phyloP scores from a whole-genome alignment of 495 filamentous ascomycete genomes.

The Daldinia grandis region DNA sequence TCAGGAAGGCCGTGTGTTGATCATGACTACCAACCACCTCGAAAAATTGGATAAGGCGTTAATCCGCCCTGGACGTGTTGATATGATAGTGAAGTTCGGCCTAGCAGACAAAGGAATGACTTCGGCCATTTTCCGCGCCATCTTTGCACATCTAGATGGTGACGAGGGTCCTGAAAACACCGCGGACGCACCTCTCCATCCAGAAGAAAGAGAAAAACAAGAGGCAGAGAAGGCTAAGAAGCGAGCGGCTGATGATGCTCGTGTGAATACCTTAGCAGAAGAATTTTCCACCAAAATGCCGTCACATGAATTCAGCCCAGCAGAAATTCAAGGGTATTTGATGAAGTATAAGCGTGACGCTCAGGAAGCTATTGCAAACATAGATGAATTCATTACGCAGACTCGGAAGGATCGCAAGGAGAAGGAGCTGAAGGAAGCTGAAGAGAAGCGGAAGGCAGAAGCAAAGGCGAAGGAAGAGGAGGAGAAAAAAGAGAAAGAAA shows the following conservation, averaged over 20 bases:
- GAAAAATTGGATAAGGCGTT: slow-evolving; percentile 80
- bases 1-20: slow-evolving; percentile 77
- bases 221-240: slow-evolving; percentile 46
- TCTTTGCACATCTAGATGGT: slow-evolving; percentile 57
- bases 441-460: slow-evolving; percentile 53
- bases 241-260: slow-evolving; percentile 49
- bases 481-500: slow-evolving; percentile 46
- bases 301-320: slow-evolving; percentile 70
- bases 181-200: slow-evolving; percentile 14
- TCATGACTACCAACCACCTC: slow-evolving; percentile 86
- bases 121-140: slow-evolving; percentile 56
- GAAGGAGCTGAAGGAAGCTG: slow-evolving; percentile 58
- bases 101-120: slow-evolving; percentile 58
- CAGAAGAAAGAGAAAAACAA: slow-evolving; percentile 50
- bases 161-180: slow-evolving; percentile 44
- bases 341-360: slow-evolving; percentile 73
- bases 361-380: slow-evolving; percentile 64
- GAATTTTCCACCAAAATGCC: slow-evolving; percentile 72
- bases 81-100: slow-evolving; percentile 75
- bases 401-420: slow-evolving; percentile 66
- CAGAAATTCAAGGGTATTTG: slow-evolving; percentile 81
- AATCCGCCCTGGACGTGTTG: slow-evolving; percentile 79
- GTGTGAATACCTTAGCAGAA: slow-evolving; percentile 51
- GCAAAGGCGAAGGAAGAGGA: slow-evolving; percentile 47
- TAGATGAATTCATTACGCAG: slow-evolving; percentile 64